Conservation (phyloP, 1,139 yeast genomes). For the Meyerozyma elateridarum region DNA sequence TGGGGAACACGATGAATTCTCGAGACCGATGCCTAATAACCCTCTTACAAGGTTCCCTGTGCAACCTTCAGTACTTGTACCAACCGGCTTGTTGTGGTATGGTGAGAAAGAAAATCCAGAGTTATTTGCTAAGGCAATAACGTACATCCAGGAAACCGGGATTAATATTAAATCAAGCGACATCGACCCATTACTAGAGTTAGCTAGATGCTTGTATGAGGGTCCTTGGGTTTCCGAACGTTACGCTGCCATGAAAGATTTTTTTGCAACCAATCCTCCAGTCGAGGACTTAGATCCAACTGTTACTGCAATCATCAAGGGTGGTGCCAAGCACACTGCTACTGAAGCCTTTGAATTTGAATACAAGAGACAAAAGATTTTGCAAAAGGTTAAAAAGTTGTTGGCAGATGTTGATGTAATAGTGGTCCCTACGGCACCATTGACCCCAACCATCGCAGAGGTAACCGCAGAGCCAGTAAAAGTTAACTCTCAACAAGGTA, state of each 20-base stretch:
- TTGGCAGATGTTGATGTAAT: constrained; percentile 65
- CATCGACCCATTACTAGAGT: constrained; percentile 67
- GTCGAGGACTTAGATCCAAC: constrained; percentile 72
- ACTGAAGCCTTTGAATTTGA: constrained; percentile 81
- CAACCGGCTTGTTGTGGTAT: constrained; percentile 67
- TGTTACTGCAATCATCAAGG: constrained; percentile 67
- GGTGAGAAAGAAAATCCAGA: constrained; percentile 76
- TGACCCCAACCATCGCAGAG: constrained; percentile 75
- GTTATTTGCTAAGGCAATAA: constrained; percentile 59
- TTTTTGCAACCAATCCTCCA: constrained; percentile 72
- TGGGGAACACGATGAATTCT: constrained; percentile 68
- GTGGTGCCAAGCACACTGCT: constrained; percentile 76
- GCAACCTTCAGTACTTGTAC: constrained; percentile 70
- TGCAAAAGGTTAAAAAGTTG: constrained; percentile 56
- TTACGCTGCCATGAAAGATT: constrained; percentile 74
- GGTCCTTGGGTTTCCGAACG: constrained; percentile 99
- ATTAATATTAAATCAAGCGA: constrained; percentile 62
- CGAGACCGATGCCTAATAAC: constrained; percentile 65
- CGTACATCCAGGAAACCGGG: constrained; percentile 38
- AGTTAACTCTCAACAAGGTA: constrained; percentile 86
- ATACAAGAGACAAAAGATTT: constrained; percentile 72
- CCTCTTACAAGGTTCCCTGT: constrained; percentile 57
- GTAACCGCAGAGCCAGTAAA: constrained; percentile 73
- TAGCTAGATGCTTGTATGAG: constrained; percentile 88
- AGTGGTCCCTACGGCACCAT: constrained; percentile 89